Evolutionary conservation across 169 alveolate species (phyloP), one percentile per base, ranked within the genome.

Genomic region (Cryptosporidium bovis): DNA sequence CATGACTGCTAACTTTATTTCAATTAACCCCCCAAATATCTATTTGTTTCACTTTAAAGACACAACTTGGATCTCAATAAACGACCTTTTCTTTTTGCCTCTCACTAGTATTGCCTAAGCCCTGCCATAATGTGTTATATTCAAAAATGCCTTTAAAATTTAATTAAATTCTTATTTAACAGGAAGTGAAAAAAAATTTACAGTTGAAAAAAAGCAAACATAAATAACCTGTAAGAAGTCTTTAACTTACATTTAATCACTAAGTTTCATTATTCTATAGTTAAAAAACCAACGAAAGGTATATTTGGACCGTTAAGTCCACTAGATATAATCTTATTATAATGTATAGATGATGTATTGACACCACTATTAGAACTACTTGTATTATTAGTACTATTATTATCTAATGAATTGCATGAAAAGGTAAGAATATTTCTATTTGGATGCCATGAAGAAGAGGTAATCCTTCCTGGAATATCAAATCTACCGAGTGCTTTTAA

Each of bases 391-490:
- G 71, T 29, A 27, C 20, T 40, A 40, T 24, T 48, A 15, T 56
- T 31, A 12, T 77, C 87, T 13, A 77, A n/a, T 13, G 87, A 36
- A 27, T 77, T 77, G 50, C 87, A 77, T 1, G 77, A 68, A 13
- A 77, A 20, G 0, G 77, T 44, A 20, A 77, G 40, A 1, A 77
- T 77, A 16, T 77, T 53, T 27, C 87, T 77, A 60, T 60, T 58
- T 24, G 87, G 87, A 40, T 77, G 87, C 87, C 87, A 77, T n/a
- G 87, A 60, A 10, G 64, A 48, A 31, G 69, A 56, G 7, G 64
- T 16, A 15, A 77, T 56, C 56, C 87, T 56, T 12, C 87, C 87
- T 3, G 87, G 87, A 46, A 77, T 60, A 27, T 77, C 87, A 36
- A 77, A 77, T 27, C 87, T 53, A 62, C 87, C 46, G 31, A 77